Evolutionary conservation across 257 asterid genomes (phyloP), one percentile per base, ranked within the genome.

Genomic region (Solanum corneliomulleri): DNA sequence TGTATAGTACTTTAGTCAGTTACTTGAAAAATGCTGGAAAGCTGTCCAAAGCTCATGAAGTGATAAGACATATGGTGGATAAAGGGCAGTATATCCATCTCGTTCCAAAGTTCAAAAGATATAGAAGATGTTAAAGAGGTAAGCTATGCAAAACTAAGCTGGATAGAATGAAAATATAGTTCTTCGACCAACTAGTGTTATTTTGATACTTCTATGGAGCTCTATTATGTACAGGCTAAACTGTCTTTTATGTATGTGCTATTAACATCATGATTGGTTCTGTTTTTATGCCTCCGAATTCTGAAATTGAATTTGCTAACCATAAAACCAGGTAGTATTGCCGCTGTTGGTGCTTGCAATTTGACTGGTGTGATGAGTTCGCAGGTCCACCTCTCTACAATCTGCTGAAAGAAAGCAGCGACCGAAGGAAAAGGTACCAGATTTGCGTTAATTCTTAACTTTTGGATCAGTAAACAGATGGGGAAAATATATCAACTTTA

Each of bases 1-100:
- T 96, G 93, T 96, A 96, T 92, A 92, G 96, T 91, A 97, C 99
- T 41, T 91, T 97, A 75, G 98, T 97, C 31, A 89, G 97, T 88
- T 94, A 92, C 87, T 89, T 97, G 86, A 91, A 93, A 76, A 93
- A 91, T 85, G 99, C 99, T 37, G 99, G 99, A 45, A 94, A 93
- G 91, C 90, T 94, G 86, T 81, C 91, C 39, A 90, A 94, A 89
- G 99, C 99, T 86, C 98, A 95, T 82, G 96, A 91, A 71, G 91
- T 95, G 66, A 91, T 97, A 82, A 92, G 92, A 78, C 93, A 92
- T 86, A 94, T 97, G 98, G 94, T 94, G 91, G 99, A 95, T 87
- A 95, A 96, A 87, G 99, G 99, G 44, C 91, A 86, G 84, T 95
- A 94, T 86, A 75, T 88, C 82, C 96, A 93, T 92, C 94, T 96